These are phyloP conservation scores for Bonia amplexicaulis DNA, from an alignment of 176 grass and related monocot genomes.

Conservation along the genomic window DNA sequence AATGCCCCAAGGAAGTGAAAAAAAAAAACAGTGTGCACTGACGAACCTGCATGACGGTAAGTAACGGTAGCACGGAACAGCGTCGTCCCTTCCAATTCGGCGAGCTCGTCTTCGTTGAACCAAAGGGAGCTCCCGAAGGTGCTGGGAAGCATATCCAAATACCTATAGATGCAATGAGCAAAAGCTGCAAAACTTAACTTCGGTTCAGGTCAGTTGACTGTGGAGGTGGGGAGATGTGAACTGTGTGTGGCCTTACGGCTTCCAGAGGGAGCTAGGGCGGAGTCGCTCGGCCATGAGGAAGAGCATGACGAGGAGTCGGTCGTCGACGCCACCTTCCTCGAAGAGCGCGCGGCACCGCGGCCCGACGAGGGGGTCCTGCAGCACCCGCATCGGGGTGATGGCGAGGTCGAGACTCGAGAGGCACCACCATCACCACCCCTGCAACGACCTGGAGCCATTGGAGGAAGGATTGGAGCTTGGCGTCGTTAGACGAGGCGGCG, in stretches of 20 bases:
- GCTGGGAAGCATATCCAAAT: too few relatives aligned
- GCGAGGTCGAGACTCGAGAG: constrained; percentile 83
- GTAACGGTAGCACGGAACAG: too few relatives aligned
- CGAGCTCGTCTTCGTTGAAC: too few relatives aligned
- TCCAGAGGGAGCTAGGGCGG: too few relatives aligned
- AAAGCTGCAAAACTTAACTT: too few relatives aligned
- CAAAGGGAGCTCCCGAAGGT: too few relatives aligned
- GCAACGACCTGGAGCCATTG: constrained; percentile 79
- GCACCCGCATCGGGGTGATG: constrained; percentile 84
- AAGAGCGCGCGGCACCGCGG: constrained; percentile 64
- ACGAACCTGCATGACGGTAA: constrained; percentile 57
- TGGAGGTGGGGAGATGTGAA: too few relatives aligned
- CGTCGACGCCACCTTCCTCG: constrained; percentile 62
- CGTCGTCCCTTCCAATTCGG: too few relatives aligned
- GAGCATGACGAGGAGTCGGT: constrained; percentile 81
- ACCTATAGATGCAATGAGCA: too few relatives aligned
- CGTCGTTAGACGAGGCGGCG: not conserved
- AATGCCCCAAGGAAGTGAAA: not conserved
- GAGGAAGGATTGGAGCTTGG: constrained; percentile 73
- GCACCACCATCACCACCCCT: constrained; percentile 83
- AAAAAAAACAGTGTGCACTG: not conserved
- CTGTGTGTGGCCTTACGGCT: too few relatives aligned
- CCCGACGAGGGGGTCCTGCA: constrained; percentile 74
- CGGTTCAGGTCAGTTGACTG: too few relatives aligned
- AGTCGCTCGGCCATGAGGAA: too few relatives aligned